Conservation (phyloP, 352 stramenopile species). For the Aphanomyces euteiches region DNA sequence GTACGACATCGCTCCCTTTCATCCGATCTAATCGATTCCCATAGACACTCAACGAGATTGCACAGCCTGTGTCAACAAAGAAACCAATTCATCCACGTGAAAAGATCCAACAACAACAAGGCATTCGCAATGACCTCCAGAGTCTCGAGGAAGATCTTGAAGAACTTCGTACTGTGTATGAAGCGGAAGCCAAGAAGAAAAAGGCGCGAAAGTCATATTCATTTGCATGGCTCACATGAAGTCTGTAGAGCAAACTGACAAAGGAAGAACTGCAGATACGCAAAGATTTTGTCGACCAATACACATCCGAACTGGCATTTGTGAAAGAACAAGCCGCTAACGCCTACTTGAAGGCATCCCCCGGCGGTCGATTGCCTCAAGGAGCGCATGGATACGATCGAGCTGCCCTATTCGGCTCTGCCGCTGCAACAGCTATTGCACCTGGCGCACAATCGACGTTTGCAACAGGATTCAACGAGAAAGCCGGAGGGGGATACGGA, state of each 20-base stretch:
- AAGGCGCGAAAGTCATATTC: slow-evolving; percentile 36
- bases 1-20: slow-evolving; percentile 34
- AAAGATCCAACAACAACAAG: slow-evolving; percentile 71
- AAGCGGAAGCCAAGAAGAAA: slow-evolving; percentile 78
- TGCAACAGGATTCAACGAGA: slow-evolving; percentile 17
- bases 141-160: slow-evolving; percentile 67
- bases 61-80: slow-evolving; percentile 46
- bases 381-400: slow-evolving; percentile 24
- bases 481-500: slow-evolving; percentile 36
- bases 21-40: neutral
- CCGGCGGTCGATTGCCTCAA: slow-evolving; percentile 38
- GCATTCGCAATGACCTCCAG: slow-evolving; percentile 76
- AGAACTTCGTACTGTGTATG: slow-evolving; percentile 64
- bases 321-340: slow-evolving; percentile 71
- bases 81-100: slow-evolving; percentile 74
- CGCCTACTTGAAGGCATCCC: slow-evolving; percentile 38
- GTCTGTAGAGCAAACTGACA: slow-evolving; percentile 65
- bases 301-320: slow-evolving; percentile 67
- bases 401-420: slow-evolving; percentile 24
- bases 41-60: slow-evolving; percentile 63
- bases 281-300: slow-evolving; percentile 77
- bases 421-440: neutral
- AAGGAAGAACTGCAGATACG: slow-evolving; percentile 69
- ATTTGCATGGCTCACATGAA: neutral
- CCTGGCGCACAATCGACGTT: slow-evolving; percentile 5